phyloP scores from a whole-genome alignment of 2,329 filamentous ascomycete species.

The Sarocladium oryzae region DNA sequence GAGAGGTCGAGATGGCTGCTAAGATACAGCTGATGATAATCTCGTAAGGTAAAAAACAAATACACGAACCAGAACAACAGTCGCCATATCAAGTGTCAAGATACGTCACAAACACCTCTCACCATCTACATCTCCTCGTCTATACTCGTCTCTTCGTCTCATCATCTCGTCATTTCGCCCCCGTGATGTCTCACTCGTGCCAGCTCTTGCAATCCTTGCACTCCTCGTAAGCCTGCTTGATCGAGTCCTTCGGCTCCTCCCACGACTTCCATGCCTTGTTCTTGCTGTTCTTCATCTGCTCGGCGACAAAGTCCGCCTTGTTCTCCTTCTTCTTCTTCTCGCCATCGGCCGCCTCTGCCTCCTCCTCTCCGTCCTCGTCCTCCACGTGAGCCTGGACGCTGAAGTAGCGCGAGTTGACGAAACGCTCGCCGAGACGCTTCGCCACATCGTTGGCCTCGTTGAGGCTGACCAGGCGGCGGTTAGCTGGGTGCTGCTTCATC shows the following conservation, averaged over 20 bases:
- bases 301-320: conserved; percentile 25
- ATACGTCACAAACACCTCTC: no score
- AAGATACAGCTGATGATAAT: no score
- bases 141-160: neutral
- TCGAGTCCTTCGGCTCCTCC: conserved; percentile 16
- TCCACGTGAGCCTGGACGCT: conserved; percentile 22
- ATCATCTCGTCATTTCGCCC: neutral
- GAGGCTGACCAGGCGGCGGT: conserved; percentile 44
- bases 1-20: no score
- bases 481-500: conserved; percentile 25
- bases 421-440: conserved; percentile 46
- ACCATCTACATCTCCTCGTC: no score
- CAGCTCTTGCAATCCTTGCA: conserved; percentile 11
- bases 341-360: conserved; percentile 17
- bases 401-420: conserved; percentile 31
- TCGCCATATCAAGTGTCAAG: no score
- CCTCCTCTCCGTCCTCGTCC: conserved; percentile 20
- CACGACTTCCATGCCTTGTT: neutral
- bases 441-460: conserved; percentile 54
- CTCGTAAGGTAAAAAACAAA: no score
- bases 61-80: no score
- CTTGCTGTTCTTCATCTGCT: conserved; percentile 13
- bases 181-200: conserved; percentile 10
- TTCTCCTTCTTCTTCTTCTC: conserved; percentile 17
- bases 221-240: conserved; percentile 12